These are phyloP conservation scores for Blastomyces parvus DNA, from an alignment of 2,329 filamentous ascomycete genomes.

Conservation along the genomic window DNA sequence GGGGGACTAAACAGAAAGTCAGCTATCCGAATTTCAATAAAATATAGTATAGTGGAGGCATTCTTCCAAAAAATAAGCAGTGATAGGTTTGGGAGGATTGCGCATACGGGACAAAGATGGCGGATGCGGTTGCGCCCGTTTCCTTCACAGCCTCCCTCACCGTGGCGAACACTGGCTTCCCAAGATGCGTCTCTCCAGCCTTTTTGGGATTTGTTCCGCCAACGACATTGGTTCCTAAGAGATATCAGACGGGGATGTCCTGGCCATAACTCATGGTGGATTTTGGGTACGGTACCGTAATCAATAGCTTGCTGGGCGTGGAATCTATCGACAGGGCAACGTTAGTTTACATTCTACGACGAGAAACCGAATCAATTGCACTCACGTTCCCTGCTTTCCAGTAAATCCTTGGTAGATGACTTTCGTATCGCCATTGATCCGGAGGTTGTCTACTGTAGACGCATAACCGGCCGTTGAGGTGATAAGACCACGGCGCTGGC, in stretches of 20 bases:
- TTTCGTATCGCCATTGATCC: slow-evolving; percentile 87
- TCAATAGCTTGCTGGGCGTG: slow-evolving; percentile 96
- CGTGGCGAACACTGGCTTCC: slow-evolving; percentile 82
- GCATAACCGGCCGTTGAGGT: slow-evolving; percentile 60
- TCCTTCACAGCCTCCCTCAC: slow-evolving; percentile 82
- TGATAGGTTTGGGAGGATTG: background rate
- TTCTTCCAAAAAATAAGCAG: background rate
- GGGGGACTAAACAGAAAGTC: slow-evolving; percentile 56
- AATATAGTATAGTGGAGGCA: background rate
- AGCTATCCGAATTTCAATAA: slow-evolving; percentile 16
- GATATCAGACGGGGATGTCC: slow-evolving; percentile 19
- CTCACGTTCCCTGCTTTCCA: slow-evolving; percentile 88
- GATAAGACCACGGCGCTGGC: slow-evolving; percentile 60
- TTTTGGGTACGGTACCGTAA: slow-evolving; percentile 52
- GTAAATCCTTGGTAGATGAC: slow-evolving; percentile 97
- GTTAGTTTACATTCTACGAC: slow-evolving; percentile 8
- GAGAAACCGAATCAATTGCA: slow-evolving; percentile 22
- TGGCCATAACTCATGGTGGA: background rate
- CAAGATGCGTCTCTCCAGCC: slow-evolving; percentile 81
- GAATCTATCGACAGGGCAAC: slow-evolving; percentile 53
- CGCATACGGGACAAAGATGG: slow-evolving; percentile 86
- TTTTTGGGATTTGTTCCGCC: slow-evolving; percentile 99
- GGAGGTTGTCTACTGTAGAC: slow-evolving; percentile 71
- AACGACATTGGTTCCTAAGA: slow-evolving; percentile 83
- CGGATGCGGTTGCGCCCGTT: slow-evolving; percentile 82